phyloP scores from a whole-genome alignment of 164 flowering plant species.

The Hamamelis virginiana region DNA sequence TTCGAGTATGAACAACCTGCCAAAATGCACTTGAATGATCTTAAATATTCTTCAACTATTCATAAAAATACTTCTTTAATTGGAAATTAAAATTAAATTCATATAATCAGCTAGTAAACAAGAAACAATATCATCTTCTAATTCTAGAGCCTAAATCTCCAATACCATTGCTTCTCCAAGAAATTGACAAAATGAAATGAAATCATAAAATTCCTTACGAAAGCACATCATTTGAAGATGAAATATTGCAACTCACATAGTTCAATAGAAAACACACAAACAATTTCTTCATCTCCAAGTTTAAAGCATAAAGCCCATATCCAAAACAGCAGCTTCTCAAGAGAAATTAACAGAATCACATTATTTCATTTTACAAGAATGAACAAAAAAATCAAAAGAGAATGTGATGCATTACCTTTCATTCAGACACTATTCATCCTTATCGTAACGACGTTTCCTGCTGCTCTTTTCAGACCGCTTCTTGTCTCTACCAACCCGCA shows the following conservation, averaged over 20 bases:
- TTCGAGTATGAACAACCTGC: too few relatives aligned
- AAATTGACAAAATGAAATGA: too few relatives aligned
- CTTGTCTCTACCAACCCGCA: conserved; percentile 54
- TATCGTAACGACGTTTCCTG: conserved; percentile 38
- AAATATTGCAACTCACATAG: background rate
- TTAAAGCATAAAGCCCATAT: background rate
- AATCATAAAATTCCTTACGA: too few relatives aligned
- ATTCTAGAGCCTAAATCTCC: too few relatives aligned
- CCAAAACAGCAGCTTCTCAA: background rate
- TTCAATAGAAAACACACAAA: background rate
- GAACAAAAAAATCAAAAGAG: background rate
- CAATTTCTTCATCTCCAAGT: background rate
- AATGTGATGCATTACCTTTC: background rate
- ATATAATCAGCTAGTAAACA: too few relatives aligned
- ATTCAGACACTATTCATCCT: conserved; percentile 18
- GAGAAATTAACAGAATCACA: background rate
- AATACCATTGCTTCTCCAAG: too few relatives aligned
- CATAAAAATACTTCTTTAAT: too few relatives aligned
- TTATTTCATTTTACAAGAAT: background rate
- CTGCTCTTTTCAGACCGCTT: conserved; percentile 64
- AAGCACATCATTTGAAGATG: too few relatives aligned
- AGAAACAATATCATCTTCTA: too few relatives aligned
- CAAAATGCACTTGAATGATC: too few relatives aligned
- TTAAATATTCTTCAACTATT: too few relatives aligned
- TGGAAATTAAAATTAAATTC: too few relatives aligned